These are phyloP conservation scores for Cucumis variabilis DNA, from an alignment of 331 rosid species.

Conservation along the genomic window DNA sequence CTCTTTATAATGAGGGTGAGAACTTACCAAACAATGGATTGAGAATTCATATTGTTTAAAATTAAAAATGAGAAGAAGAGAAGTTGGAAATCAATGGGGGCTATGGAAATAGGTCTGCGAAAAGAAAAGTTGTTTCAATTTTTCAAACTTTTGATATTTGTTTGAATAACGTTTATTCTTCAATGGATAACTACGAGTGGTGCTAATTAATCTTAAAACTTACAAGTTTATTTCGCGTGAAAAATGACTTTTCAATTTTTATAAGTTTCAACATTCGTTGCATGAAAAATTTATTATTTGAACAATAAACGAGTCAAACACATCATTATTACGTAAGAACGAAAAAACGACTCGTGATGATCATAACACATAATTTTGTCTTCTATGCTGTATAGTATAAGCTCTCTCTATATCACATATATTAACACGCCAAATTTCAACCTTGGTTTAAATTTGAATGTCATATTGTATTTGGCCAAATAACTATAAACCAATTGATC, in stretches of 20 bases:
- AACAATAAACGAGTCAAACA: background rate
- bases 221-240: background rate
- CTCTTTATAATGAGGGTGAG: background rate
- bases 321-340: background rate
- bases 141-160: background rate
- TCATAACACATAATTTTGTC: too few relatives aligned
- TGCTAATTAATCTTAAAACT: too few relatives aligned
- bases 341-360: background rate
- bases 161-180: background rate
- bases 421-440: too few relatives aligned
- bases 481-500: too few relatives aligned
- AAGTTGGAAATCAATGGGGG: background rate
- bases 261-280: background rate
- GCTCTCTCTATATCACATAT: too few relatives aligned
- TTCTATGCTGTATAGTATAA: too few relatives aligned
- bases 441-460: too few relatives aligned
- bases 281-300: too few relatives aligned
- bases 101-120: constrained; percentile 28
- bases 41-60: constrained; percentile 6
- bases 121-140: constrained; percentile 8
- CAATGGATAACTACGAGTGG: background rate
- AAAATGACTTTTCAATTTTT: background rate
- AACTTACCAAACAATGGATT: constrained; percentile 17
- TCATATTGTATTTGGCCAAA: too few relatives aligned
- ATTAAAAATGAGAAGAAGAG: background rate